A percentile compares a stretch with the other conserved stretches of the same genome.
These are phyloP conservation scores for Phaseolus lunatus DNA, from an alignment of 306 rosid species.

Conservation along the genomic window DNA sequence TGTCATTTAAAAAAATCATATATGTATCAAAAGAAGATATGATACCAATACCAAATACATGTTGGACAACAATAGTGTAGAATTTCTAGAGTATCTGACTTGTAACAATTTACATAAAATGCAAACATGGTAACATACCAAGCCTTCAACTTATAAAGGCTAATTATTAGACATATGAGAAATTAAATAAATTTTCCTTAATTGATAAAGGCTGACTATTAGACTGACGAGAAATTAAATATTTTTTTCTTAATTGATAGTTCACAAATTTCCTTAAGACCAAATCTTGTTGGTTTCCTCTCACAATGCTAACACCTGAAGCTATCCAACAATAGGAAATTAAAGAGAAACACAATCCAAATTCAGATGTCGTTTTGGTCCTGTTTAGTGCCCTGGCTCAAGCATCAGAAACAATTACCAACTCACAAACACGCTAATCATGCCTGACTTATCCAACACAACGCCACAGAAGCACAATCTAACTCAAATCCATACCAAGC, in stretches of 20 bases:
- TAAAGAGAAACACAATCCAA: slow-evolving; percentile 26
- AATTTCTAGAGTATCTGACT: not conserved
- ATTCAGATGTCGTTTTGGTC: slow-evolving; percentile 5
- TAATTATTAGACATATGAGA: slow-evolving; percentile 11
- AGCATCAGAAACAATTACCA: slow-evolving; percentile 15
- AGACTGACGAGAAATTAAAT: slow-evolving; percentile 24
- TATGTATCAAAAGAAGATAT: not conserved
- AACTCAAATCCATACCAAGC: slow-evolving; percentile 25
- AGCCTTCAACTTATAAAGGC: not conserved
- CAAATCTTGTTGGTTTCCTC: slow-evolving; percentile 9
- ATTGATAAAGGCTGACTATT: slow-evolving; percentile 19
- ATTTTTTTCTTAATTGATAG: slow-evolving; percentile 24
- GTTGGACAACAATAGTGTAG: not conserved
- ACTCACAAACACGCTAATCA: not conserved
- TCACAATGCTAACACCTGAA: slow-evolving; percentile 25
- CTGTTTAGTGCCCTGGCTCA: slow-evolving; percentile 18
- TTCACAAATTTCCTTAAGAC: slow-evolving; percentile 30
- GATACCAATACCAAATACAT: not conserved
- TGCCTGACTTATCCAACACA: slow-evolving; percentile 6
- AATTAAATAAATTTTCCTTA: slow-evolving; percentile 1
- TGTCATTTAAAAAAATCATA: not conserved
- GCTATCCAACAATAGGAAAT: slow-evolving; percentile 9
- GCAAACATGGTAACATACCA: not conserved
- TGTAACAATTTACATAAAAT: not conserved
- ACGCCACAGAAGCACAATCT: not conserved